phyloP scores from a whole-genome alignment of 179 eudicot species.

The Silene noctiflora region DNA sequence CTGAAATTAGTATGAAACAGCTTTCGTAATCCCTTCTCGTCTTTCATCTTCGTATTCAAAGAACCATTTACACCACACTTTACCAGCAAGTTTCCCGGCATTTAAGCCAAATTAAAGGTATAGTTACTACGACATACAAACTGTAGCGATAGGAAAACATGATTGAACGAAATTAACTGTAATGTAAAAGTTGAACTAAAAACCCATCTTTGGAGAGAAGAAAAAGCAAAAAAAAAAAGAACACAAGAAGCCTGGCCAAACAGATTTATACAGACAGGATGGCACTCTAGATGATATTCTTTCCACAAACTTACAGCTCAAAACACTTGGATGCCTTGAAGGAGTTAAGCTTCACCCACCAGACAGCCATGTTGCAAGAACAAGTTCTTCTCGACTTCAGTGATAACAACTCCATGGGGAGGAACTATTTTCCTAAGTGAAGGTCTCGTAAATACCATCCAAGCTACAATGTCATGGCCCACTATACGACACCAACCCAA shows the following conservation, averaged over 20 bases:
- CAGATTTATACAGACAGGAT: neutral
- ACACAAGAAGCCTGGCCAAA: neutral
- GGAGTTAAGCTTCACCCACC: slow-evolving; percentile 34
- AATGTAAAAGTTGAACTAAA: neutral
- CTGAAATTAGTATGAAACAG: neutral
- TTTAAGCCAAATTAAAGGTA: neutral
- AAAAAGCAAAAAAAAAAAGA: neutral
- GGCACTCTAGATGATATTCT: slow-evolving; percentile 7
- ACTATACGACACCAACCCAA: slow-evolving; percentile 41
- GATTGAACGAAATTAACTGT: neutral
- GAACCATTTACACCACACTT: neutral
- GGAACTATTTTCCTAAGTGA: slow-evolving; percentile 51
- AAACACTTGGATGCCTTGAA: slow-evolving; percentile 1
- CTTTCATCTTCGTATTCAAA: neutral
- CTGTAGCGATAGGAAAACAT: neutral
- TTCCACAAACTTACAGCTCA: slow-evolving; percentile 21
- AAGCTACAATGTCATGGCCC: slow-evolving; percentile 28
- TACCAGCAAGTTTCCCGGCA: neutral
- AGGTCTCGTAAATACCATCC: slow-evolving; percentile 50
- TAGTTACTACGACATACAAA: neutral
- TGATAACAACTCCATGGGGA: slow-evolving; percentile 28
- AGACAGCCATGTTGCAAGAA: slow-evolving; percentile 57
- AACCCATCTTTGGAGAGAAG: neutral
- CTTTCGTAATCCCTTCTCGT: neutral
- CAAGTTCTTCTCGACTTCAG: slow-evolving; percentile 31